These are phyloP conservation scores for Trichoderma sp. DNA, from an alignment of 2,329 filamentous ascomycete species.

Conservation along the genomic window DNA sequence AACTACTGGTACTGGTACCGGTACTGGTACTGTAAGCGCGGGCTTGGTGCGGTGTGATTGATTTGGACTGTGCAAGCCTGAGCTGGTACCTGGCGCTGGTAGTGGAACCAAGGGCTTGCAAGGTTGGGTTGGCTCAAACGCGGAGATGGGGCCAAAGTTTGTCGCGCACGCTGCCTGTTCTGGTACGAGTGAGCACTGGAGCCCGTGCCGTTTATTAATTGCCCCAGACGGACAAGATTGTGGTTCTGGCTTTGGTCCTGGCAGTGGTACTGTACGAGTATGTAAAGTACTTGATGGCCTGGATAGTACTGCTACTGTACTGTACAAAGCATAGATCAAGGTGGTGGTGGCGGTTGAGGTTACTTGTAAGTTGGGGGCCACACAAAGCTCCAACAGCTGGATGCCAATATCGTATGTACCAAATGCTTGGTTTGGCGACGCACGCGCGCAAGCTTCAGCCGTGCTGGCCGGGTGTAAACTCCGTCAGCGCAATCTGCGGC, in stretches of 20 bases:
- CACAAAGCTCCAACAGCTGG: neutral
- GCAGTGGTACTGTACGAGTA: neutral
- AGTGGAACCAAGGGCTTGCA: constrained; percentile 20
- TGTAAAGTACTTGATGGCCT: neutral
- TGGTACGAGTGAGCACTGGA: neutral
- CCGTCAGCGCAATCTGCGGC: constrained; percentile 4
- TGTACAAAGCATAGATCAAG: neutral
- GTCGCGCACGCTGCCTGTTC: constrained; percentile 15
- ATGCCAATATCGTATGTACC: neutral
- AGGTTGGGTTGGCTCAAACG: constrained; percentile 17
- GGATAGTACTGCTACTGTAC: neutral
- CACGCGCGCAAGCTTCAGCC: neutral
- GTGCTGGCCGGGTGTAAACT: constrained; percentile 6
- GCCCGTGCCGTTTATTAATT: neutral
- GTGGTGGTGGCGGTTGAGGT: neutral
- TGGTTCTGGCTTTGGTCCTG: neutral
- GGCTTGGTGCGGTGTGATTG: constrained; percentile 14
- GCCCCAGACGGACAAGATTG: neutral
- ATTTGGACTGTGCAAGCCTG: constrained; percentile 3
- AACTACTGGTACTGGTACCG: neutral
- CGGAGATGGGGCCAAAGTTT: constrained; percentile 22
- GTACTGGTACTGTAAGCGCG: constrained; percentile 6
- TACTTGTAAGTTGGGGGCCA: neutral
- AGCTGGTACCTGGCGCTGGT: constrained; percentile 11
- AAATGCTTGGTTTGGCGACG: neutral